phyloP scores from a whole-genome alignment of 495 filamentous ascomycete genomes.

The Penicillium bialowiezense region DNA sequence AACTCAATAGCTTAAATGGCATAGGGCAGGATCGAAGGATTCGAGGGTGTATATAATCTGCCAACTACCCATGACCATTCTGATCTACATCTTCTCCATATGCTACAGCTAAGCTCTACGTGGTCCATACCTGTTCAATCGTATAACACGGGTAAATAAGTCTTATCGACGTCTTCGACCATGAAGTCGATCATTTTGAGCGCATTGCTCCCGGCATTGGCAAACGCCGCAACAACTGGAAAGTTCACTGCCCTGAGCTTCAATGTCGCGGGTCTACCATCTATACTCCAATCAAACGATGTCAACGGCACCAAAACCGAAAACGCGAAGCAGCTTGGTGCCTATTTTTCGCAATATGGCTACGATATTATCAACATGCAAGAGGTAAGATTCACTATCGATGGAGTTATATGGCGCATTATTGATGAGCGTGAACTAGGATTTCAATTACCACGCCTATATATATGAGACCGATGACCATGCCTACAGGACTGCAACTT shows the following conservation, averaged over 20 bases:
- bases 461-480: conserved; percentile 55
- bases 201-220: conserved; percentile 3
- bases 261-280: conserved; percentile 61
- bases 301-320: conserved; percentile 53
- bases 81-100: no score
- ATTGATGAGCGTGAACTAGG: conserved; percentile 17
- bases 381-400: conserved; percentile 37
- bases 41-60: neutral
- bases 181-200: conserved; percentile 7
- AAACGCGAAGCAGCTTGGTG: conserved; percentile 47
- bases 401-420: neutral
- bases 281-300: conserved; percentile 48
- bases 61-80: neutral
- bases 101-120: no score
- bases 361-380: conserved; percentile 61
- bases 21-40: no score
- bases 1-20: no score
- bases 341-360: conserved; percentile 46
- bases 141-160: no score
- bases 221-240: conserved; percentile 18
- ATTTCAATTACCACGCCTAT: conserved; percentile 63
- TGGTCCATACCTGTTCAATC: no score
- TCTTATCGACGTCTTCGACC: neutral
- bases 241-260: conserved; percentile 52
- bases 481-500: conserved; percentile 56